Conservation (phyloP, 495 filamentous ascomycete species). For the Neurospora tetraspora region DNA sequence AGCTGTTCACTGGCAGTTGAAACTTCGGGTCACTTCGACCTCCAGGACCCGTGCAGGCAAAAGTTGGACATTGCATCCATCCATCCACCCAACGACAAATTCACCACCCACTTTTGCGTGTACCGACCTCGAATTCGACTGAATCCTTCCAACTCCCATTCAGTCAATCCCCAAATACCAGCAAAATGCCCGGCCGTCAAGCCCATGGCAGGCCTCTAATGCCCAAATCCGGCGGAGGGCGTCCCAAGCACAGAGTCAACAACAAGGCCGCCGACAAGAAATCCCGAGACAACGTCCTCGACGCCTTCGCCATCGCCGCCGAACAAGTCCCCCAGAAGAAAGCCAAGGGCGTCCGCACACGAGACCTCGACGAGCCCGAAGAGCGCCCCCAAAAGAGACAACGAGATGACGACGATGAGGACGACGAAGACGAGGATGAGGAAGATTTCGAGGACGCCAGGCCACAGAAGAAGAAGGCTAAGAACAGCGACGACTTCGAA, state of each 20-base stretch:
- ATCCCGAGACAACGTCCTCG: conserved; percentile 46
- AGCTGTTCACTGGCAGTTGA: background rate
- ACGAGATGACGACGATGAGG: conserved; percentile 43
- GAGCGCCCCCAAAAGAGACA: conserved; percentile 27
- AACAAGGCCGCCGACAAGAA: conserved; percentile 19
- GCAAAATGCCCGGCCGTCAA: conserved; percentile 59
- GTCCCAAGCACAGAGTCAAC: conserved; percentile 29
- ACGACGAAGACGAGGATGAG: conserved; percentile 41
- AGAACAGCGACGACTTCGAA: conserved; percentile 27
- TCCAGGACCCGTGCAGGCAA: conserved; percentile 1
- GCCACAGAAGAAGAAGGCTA: conserved; percentile 33
- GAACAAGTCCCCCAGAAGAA: conserved; percentile 36
- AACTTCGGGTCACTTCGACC: background rate
- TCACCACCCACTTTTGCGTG: background rate
- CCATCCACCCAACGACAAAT: background rate
- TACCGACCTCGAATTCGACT: background rate
- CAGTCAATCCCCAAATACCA: background rate
- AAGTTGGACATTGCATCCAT: background rate
- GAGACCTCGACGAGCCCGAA: conserved; percentile 31
- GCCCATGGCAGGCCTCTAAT: conserved; percentile 44
- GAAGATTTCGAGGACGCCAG: conserved; percentile 40
- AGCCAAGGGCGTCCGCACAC: conserved; percentile 31
- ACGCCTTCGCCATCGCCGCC: conserved; percentile 80
- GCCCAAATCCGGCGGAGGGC: conserved; percentile 31
- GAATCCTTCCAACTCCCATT: background rate